A percentile compares a stretch with the other conserved stretches of the same genome.
These are phyloP conservation scores for Striga hermonthica DNA, from an alignment of 305 asterid genomes.

Conservation along the genomic window DNA sequence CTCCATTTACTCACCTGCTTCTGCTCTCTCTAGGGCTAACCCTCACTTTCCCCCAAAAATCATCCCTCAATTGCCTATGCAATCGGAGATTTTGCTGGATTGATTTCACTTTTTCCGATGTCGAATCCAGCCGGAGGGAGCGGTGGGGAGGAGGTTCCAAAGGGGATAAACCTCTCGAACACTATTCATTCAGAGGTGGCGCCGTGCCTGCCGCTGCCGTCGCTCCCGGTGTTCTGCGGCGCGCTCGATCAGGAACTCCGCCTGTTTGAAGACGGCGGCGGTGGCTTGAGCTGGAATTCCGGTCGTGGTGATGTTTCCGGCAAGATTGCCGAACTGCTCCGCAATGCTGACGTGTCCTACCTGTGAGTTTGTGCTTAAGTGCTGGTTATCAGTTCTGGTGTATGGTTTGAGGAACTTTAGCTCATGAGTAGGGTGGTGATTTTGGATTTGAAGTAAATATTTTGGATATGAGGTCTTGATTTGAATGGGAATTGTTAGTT, in stretches of 20 bases:
- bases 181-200: conserved; percentile 90
- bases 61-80: conserved; percentile 33
- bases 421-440: conserved; percentile 20
- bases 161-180: conserved; percentile 74
- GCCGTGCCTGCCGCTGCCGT: conserved; percentile 80
- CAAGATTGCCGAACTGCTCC: conserved; percentile 75
- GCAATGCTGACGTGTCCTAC: conserved; percentile 75
- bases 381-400: conserved; percentile 25
- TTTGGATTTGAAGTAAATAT: conserved; percentile 6
- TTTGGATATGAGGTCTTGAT: conserved; percentile 8
- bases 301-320: conserved; percentile 52
- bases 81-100: conserved; percentile 25
- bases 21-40: conserved; percentile 65
- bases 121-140: conserved; percentile 41
- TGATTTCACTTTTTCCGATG: conserved; percentile 39
- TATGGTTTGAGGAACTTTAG: conserved; percentile 32
- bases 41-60: conserved; percentile 29
- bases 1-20: conserved; percentile 34
- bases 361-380: conserved; percentile 54
- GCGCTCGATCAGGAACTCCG: conserved; percentile 75
- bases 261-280: conserved; percentile 48
- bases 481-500: conserved; percentile 22
- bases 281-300: conserved; percentile 44
- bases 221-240: conserved; percentile 94
- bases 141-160: conserved; percentile 47